phyloP scores from a whole-genome alignment of 805 yeast species.

The Ogataea trehalophila region DNA sequence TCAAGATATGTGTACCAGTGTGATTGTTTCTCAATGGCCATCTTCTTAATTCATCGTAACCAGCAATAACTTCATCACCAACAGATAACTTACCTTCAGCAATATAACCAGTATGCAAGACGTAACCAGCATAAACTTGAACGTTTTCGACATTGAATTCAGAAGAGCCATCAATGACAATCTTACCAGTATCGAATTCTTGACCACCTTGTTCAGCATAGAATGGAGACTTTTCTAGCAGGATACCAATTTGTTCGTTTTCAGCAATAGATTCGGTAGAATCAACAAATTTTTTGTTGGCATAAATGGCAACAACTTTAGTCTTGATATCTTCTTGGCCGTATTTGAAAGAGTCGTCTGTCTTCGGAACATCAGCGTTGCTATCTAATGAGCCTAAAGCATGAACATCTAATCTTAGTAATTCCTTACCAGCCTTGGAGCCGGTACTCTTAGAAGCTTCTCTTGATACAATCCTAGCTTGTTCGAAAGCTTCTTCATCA shows the following conservation, averaged over 20 bases:
- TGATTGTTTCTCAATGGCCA: slow-evolving; percentile 97
- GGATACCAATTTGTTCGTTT: slow-evolving; percentile 63
- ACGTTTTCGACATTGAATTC: slow-evolving; percentile 91
- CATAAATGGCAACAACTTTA: slow-evolving; percentile 64
- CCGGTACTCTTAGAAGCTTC: slow-evolving; percentile 95
- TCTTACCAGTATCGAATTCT: slow-evolving; percentile 90
- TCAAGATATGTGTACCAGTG: slow-evolving; percentile 95
- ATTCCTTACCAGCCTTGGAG: slow-evolving; percentile 44
- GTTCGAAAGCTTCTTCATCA: slow-evolving; percentile 88
- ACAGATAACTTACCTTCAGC: slow-evolving; percentile 70
- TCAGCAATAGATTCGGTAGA: slow-evolving; percentile 32
- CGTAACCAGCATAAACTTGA: slow-evolving; percentile 90
- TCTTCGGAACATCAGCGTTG: slow-evolving; percentile 60
- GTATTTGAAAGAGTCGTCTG: slow-evolving; percentile 80
- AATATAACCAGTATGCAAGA: slow-evolving; percentile 86
- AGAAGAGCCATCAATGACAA: slow-evolving; percentile 80
- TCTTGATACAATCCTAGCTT: slow-evolving; percentile 80
- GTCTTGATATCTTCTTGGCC: slow-evolving; percentile 66
- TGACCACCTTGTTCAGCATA: slow-evolving; percentile 99
- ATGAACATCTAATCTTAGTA: slow-evolving; percentile 87
- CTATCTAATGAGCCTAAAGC: slow-evolving; percentile 67
- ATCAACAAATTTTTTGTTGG: slow-evolving; percentile 58
- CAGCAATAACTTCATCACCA: slow-evolving; percentile 72
- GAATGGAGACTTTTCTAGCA: slow-evolving; percentile 87
- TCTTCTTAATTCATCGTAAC: slow-evolving; percentile 89